These are phyloP conservation scores for Pseudogymnoascus sp. DNA, from an alignment of 2,329 filamentous ascomycete species.

Conservation along the genomic window DNA sequence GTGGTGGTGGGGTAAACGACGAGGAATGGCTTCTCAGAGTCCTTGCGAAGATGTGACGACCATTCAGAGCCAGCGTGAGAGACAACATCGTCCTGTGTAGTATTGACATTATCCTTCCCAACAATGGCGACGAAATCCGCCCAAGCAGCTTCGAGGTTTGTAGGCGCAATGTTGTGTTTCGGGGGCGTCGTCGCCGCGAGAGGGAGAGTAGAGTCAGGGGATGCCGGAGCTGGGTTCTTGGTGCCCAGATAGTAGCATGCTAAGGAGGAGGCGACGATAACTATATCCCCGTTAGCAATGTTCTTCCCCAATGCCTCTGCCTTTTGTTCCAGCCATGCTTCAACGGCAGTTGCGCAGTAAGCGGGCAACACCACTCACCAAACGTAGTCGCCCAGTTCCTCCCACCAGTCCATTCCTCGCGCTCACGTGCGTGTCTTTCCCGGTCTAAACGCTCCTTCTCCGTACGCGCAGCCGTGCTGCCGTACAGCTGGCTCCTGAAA, in stretches of 20 bases:
- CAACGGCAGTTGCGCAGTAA: background rate
- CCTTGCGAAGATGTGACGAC: constrained; percentile 48
- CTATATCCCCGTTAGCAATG: constrained; percentile 16
- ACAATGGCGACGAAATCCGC: constrained; percentile 58
- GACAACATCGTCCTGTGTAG: constrained; percentile 44
- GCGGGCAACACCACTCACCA: constrained; percentile 32
- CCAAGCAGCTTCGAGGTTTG: constrained; percentile 62
- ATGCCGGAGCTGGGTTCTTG: constrained; percentile 41
- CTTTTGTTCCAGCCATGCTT: background rate
- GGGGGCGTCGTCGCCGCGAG: constrained; percentile 43
- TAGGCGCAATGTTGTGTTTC: constrained; percentile 48
- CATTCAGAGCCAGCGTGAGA: constrained; percentile 53
- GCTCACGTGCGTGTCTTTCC: constrained; percentile 38
- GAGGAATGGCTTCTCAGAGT: constrained; percentile 51
- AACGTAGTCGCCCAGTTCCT: constrained; percentile 47
- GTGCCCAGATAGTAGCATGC: constrained; percentile 49
- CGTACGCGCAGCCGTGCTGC: constrained; percentile 47
- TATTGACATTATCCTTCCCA: constrained; percentile 58
- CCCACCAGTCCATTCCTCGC: constrained; percentile 31
- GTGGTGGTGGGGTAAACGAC: constrained; percentile 71
- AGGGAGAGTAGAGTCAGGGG: constrained; percentile 50
- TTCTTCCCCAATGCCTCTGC: constrained; percentile 1
- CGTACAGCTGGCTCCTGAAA: constrained; percentile 53
- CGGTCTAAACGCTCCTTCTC: constrained; percentile 46
- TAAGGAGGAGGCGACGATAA: constrained; percentile 22